These are phyloP conservation scores for Aspergillus novoparasiticus DNA, from an alignment of 2,329 filamentous ascomycete genomes.

Conservation along the genomic window DNA sequence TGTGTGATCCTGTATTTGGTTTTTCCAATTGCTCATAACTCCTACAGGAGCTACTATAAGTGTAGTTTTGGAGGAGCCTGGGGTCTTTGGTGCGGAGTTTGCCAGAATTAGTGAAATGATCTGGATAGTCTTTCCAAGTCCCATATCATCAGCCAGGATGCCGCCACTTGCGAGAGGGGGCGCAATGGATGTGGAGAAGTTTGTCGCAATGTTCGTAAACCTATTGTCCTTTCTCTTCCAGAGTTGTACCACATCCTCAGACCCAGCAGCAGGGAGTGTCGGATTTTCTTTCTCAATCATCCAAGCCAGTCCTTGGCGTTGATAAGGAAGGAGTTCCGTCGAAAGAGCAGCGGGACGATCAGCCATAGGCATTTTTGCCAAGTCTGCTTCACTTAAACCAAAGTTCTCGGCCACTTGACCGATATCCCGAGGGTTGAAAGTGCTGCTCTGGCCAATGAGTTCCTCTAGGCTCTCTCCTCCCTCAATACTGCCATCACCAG, in stretches of 20 bases:
- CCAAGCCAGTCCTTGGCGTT: constrained; percentile 78
- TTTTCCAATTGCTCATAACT: constrained; percentile 89
- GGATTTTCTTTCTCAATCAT: constrained; percentile 76
- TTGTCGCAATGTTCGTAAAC: constrained; percentile 72
- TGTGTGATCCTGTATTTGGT: constrained; percentile 75
- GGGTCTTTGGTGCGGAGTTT: constrained; percentile 47
- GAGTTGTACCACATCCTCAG: constrained; percentile 69
- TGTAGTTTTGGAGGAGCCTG: constrained; percentile 61
- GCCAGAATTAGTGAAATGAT: constrained; percentile 77
- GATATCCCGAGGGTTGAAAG: constrained; percentile 67
- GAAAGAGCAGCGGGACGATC: constrained; percentile 66
- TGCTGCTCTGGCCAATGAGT: constrained; percentile 66
- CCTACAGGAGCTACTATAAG: constrained; percentile 80
- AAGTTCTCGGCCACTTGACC: constrained; percentile 69
- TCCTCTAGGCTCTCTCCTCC: constrained; percentile 58
- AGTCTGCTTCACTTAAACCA: constrained; percentile 68
- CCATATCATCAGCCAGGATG: constrained; percentile 91
- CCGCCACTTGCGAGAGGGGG: constrained; percentile 75
- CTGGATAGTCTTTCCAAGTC: constrained; percentile 85
- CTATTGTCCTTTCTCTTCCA: constrained; percentile 64
- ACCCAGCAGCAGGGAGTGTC: constrained; percentile 59
- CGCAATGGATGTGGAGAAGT: constrained; percentile 60
- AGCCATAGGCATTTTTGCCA: constrained; percentile 73
- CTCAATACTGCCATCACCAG: constrained; percentile 28
- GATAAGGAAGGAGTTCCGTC: constrained; percentile 75